Evolutionary conservation across 106 monocot genomes (phyloP).

Genomic region (Dioscorea zingiberensis): DNA sequence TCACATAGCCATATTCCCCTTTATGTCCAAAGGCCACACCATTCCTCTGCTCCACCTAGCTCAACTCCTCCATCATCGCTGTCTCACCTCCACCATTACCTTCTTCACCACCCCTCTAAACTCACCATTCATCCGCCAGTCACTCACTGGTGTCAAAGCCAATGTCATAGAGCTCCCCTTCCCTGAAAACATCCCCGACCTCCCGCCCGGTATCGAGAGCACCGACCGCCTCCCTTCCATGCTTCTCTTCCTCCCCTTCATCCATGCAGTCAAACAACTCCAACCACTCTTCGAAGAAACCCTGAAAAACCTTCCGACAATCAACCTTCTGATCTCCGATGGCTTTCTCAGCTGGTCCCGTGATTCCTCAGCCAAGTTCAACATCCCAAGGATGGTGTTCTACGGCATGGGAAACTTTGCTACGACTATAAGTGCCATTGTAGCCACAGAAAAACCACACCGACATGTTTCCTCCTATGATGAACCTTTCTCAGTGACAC

Average conservation of each 20-base stretch:
- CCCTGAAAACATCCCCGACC: not conserved
- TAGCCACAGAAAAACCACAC: not conserved
- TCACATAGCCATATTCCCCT: conserved; percentile 26
- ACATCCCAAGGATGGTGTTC: not conserved
- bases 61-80: not conserved
- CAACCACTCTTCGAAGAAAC: not conserved
- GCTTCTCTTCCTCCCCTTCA: not conserved
- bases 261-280: conserved; percentile 4
- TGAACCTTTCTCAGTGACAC: not conserved
- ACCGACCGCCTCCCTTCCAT: conserved; percentile 17
- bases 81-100: conserved; percentile 8
- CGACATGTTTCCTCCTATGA: not conserved
- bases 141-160: conserved; percentile 5
- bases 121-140: conserved; percentile 14
- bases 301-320: not conserved
- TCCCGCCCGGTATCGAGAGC: conserved; percentile 2
- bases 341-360: conserved; percentile 17
- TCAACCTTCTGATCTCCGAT: conserved; percentile 15
- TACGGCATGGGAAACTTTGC: not conserved
- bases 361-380: not conserved
- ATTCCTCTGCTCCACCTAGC: conserved; percentile 28
- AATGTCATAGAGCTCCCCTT: conserved; percentile 12
- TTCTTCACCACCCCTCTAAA: conserved; percentile 23
- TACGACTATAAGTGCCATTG: not conserved
- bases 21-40: conserved; percentile 28